phyloP scores from a whole-genome alignment of 2,329 filamentous ascomycete genomes.

The Sporothrix curviconia region DNA sequence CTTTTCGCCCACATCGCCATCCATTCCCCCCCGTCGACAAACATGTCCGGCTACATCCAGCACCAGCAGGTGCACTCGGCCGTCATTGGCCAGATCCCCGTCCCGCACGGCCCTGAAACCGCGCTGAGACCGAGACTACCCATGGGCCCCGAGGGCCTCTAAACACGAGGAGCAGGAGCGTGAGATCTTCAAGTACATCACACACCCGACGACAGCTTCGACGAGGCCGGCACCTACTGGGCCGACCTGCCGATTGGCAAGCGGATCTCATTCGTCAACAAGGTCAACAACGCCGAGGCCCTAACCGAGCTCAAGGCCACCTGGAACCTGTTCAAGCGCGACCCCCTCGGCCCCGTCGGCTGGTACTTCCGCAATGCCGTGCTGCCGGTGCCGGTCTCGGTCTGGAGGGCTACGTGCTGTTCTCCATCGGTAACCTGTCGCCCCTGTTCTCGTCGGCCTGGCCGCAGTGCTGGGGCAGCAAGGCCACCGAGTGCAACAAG shows the following conservation, averaged over 20 bases:
- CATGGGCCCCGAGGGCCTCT: conserved; percentile 28
- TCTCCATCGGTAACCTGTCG: conserved; percentile 90
- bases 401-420: conserved; percentile 91
- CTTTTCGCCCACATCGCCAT: not conserved
- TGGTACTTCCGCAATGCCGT: conserved; percentile 90
- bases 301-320: conserved; percentile 59
- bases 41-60: conserved; percentile 33
- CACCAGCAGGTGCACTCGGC: conserved; percentile 37
- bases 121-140: conserved; percentile 45
- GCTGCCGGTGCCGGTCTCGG: conserved; percentile 83
- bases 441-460: conserved; percentile 74
- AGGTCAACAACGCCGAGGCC: conserved; percentile 65
- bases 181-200: conserved; percentile 67
- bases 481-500: conserved; percentile 56
- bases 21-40: too few species aligned
- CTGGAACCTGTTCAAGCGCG: conserved; percentile 75
- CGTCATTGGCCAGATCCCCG: conserved; percentile 46
- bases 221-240: conserved; percentile 80
- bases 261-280: conserved; percentile 67
- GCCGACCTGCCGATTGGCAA: conserved; percentile 70
- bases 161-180: conserved; percentile 45
- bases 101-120: conserved; percentile 47
- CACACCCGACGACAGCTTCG: conserved; percentile 84
- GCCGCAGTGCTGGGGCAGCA: conserved; percentile 65
- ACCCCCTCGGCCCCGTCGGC: conserved; percentile 74